Conservation (phyloP, 2,329 filamentous ascomycete genomes). For the Ustulina deusta region DNA sequence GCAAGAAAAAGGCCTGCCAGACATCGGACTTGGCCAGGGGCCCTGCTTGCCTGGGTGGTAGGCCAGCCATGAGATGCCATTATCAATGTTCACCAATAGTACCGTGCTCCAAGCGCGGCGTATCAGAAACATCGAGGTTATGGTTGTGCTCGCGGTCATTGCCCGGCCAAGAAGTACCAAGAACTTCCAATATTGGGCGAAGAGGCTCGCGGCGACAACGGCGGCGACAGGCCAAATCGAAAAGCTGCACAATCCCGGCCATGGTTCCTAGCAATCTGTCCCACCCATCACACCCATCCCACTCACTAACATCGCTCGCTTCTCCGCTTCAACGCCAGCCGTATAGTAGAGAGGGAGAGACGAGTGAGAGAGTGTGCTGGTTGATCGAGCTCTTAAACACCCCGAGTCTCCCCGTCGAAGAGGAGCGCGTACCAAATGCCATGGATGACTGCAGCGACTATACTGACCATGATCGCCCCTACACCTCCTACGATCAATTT, state of each 20-base stretch:
- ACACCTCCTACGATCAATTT: conserved; percentile 1
- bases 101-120: conserved; percentile 27
- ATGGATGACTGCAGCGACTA: conserved; percentile 11
- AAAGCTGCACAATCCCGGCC: conserved; percentile 32
- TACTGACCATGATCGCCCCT: conserved; percentile 5
- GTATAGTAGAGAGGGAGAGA: conserved; percentile 11
- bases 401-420: conserved; percentile 27
- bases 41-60: conserved; percentile 8
- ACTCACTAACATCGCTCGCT: conserved; percentile 27
- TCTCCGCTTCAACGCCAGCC: conserved; percentile 11
- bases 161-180: conserved; percentile 36
- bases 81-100: conserved; percentile 21
- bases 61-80: conserved; percentile 15
- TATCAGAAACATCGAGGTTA: conserved; percentile 31
- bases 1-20: conserved; percentile 27
- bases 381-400: conserved; percentile 36
- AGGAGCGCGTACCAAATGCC: conserved; percentile 12
- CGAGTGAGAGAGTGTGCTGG: conserved; percentile 14
- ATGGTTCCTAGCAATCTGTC: conserved; percentile 30
- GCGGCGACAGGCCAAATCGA: conserved; percentile 31
- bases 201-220: conserved; percentile 18
- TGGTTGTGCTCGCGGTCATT: conserved; percentile 26
- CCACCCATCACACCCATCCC: conserved; percentile 38
- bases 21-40: conserved; percentile 28
- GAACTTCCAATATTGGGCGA: conserved; percentile 26